phyloP scores from a whole-genome alignment of 257 asterid genomes.

The Petunia axillaris region DNA sequence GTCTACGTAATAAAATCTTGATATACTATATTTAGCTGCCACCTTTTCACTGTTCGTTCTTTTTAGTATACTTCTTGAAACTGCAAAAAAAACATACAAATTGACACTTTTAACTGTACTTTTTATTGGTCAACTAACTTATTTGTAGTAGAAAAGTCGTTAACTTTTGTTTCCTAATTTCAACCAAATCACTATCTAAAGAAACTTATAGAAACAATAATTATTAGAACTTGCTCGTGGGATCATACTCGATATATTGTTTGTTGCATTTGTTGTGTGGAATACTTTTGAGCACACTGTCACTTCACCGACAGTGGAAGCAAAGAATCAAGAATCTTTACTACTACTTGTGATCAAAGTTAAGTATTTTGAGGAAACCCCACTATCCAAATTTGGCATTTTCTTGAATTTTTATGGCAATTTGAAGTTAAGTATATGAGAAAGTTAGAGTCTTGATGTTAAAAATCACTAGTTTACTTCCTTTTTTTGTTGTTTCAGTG shows the following conservation, averaged over 20 bases:
- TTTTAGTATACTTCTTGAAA: not conserved
- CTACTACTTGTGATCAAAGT: conserved; percentile 56
- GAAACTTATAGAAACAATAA: not conserved
- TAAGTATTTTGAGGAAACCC: conserved; percentile 48
- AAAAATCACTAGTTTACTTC: not conserved
- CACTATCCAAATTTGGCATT: conserved; percentile 25
- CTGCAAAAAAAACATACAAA: conserved; percentile 2
- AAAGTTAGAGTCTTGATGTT: not conserved
- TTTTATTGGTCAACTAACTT: not conserved
- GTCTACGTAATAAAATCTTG: not conserved
- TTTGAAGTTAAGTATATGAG: not conserved
- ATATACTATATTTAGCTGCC: not conserved
- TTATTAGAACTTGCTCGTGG: not conserved
- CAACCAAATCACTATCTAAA: not conserved
- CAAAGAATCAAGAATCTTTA: conserved; percentile 60
- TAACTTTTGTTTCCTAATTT: not conserved
- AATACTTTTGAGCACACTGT: conserved; percentile 8
- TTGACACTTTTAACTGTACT: conserved; percentile 1
- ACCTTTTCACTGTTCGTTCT: not conserved
- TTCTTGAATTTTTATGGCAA: conserved; percentile 1
- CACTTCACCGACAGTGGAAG: conserved; percentile 42
- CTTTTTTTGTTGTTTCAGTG: conserved; percentile 12
- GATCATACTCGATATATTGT: too few species aligned
- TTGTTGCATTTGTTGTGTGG: too few species aligned
- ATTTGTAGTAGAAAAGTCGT: not conserved